Evolutionary conservation across 2,329 filamentous ascomycete species (phyloP).

Genomic region (Akanthomyces lecanii): DNA sequence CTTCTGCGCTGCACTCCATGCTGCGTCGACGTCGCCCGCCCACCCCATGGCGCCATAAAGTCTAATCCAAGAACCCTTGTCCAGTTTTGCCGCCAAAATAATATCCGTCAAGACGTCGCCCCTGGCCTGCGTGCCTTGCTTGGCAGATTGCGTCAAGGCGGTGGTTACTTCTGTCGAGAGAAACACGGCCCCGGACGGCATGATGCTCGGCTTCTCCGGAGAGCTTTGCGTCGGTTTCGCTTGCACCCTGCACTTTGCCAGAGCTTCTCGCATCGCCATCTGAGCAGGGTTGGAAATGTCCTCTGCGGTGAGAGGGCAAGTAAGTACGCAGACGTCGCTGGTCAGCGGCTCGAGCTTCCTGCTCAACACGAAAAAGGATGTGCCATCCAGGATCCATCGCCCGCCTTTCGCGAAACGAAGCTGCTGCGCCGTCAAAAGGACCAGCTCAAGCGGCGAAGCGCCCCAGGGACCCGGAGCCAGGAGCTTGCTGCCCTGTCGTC

Average conservation of each 20-base stretch:
- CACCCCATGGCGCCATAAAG: background rate
- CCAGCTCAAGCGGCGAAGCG: conserved; percentile 6
- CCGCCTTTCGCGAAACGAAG: background rate
- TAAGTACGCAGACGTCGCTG: background rate
- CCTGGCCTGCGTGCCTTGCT: background rate
- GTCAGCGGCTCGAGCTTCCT: background rate
- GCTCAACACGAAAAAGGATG: background rate
- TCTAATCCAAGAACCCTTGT: background rate
- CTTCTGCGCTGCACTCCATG: conserved; percentile 2
- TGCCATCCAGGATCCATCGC: background rate
- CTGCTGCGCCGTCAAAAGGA: conserved; percentile 4
- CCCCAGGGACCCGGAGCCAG: conserved; percentile 6
- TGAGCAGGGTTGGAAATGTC: background rate
- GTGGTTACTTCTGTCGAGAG: background rate
- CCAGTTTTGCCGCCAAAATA: background rate
- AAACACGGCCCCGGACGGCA: background rate
- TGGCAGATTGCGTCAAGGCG: background rate
- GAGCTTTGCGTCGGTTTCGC: background rate
- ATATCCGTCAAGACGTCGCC: background rate
- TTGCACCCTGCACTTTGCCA: background rate
- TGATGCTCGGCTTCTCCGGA: background rate
- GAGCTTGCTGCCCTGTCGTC: background rate
- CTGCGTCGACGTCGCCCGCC: background rate
- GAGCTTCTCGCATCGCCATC: background rate
- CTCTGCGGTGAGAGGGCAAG: background rate